Percentiles rank a stretch among this genome's conserved stretches.
Evolutionary conservation across 1,284 basidiomycete species (phyloP).

Genomic region (Cutaneotrichosporon cavernicola): DNA sequence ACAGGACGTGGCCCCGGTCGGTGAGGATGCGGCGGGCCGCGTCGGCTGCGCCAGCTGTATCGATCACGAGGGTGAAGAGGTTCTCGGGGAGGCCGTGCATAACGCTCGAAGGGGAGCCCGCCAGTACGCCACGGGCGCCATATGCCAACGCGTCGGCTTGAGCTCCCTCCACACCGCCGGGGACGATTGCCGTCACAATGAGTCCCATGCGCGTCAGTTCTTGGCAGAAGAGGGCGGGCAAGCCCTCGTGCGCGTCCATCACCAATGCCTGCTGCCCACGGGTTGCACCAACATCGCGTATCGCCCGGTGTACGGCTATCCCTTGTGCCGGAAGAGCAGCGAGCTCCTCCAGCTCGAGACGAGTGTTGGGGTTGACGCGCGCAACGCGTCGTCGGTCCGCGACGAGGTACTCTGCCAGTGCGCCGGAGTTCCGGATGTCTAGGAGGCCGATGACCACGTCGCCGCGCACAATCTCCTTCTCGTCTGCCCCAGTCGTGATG

Average conservation of each 20-base stretch:
- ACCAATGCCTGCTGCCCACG: constrained; percentile 61
- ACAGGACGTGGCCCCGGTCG: constrained; percentile 40
- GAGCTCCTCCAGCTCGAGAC: constrained; percentile 69
- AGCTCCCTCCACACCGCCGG: constrained; percentile 32
- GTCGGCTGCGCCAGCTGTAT: constrained; percentile 72
- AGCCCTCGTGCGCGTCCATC: constrained; percentile 70
- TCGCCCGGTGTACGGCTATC: constrained; percentile 71
- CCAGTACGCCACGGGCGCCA: constrained; percentile 49
- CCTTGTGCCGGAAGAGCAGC: constrained; percentile 73
- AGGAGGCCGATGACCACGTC: constrained; percentile 79
- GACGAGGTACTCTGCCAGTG: constrained; percentile 76
- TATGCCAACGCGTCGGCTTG: constrained; percentile 39
- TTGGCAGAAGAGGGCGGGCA: constrained; percentile 71
- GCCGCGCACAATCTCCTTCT: constrained; percentile 67
- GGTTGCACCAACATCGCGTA: constrained; percentile 57
- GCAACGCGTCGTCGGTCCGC: constrained; percentile 74
- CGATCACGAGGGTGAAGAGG: constrained; percentile 71
- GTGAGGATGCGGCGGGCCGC: constrained; percentile 64
- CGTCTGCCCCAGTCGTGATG: constrained; percentile 74
- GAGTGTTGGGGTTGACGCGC: constrained; percentile 58
- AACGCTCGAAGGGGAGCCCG: constrained; percentile 42
- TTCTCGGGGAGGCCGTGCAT: constrained; percentile 45
- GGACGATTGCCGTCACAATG: constrained; percentile 46
- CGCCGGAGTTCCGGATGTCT: constrained; percentile 74
- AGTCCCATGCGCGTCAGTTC: constrained; percentile 59